phyloP scores from a whole-genome alignment of 345 rosid species.

The Aquilaria malaccensis region DNA sequence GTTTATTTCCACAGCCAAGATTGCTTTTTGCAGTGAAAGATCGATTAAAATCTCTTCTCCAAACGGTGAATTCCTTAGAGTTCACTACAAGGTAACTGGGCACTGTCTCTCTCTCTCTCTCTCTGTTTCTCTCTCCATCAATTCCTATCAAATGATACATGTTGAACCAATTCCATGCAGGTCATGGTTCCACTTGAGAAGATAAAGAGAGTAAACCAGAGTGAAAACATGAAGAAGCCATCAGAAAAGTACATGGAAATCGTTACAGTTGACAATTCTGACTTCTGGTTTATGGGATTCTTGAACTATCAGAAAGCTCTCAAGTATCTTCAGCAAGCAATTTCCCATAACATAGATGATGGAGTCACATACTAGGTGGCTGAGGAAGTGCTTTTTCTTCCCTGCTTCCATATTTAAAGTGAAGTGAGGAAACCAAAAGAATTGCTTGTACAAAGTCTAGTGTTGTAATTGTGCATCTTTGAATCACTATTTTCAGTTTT shows the following conservation, averaged over 20 bases:
- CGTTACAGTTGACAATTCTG: slow-evolving; percentile 56
- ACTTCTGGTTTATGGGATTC: slow-evolving; percentile 97
- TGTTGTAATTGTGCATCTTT: no score
- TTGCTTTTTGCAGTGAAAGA: slow-evolving; percentile 39
- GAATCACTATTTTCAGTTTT: no score
- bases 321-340: slow-evolving; percentile 45
- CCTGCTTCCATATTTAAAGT: slow-evolving; percentile 13
- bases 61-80: slow-evolving; percentile 30
- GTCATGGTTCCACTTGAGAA: slow-evolving; percentile 50
- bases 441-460: no score
- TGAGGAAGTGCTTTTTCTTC: slow-evolving; percentile 9
- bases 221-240: slow-evolving; percentile 52
- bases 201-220: slow-evolving; percentile 45
- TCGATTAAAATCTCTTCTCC: slow-evolving; percentile 34
- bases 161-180: slow-evolving; percentile 13
- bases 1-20: slow-evolving; percentile 36
- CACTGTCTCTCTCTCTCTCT: neutral
- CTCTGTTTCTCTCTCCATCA: neutral
- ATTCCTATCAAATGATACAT: neutral
- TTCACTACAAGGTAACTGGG: slow-evolving; percentile 44
- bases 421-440: slow-evolving; percentile 10
- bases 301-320: slow-evolving; percentile 60
- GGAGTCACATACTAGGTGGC: slow-evolving; percentile 18
- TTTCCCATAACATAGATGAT: slow-evolving; percentile 23
- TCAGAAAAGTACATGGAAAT: slow-evolving; percentile 66